Conservation (phyloP, 2,329 filamentous ascomycete genomes). For the Pseudocercospora musae region DNA sequence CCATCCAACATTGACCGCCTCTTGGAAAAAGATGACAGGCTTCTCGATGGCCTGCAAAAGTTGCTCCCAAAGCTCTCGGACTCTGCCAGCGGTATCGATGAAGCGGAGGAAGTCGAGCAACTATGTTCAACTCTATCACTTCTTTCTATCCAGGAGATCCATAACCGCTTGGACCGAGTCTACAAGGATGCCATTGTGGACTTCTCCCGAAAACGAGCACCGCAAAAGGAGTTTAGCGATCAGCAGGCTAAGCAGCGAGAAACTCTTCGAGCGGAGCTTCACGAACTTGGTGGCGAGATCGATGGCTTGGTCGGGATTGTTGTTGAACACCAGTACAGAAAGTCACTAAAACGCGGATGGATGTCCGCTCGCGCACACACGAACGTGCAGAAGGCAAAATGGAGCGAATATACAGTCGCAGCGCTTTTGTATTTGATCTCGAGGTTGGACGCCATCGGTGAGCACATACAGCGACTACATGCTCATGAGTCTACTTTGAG, state of each 20-base stretch:
- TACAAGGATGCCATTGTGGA: conserved; percentile 36
- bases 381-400: conserved; percentile 37
- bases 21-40: conserved; percentile 56
- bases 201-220: conserved; percentile 2
- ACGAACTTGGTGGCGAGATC: conserved; percentile 67
- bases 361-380: conserved; percentile 37
- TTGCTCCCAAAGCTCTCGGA: conserved; percentile 59
- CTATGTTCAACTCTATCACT: conserved; percentile 50
- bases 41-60: conserved; percentile 64
- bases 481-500: conserved; percentile 27
- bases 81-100: conserved; percentile 44
- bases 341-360: conserved; percentile 53
- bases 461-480: conserved; percentile 29
- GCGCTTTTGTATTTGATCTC: conserved; percentile 43
- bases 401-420: conserved; percentile 43
- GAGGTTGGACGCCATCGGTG: conserved; percentile 30
- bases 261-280: conserved; percentile 61
- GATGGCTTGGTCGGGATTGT: conserved; percentile 69
- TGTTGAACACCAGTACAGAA: conserved; percentile 63
- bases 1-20: conserved; percentile 52
- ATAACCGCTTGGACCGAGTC: conserved; percentile 49
- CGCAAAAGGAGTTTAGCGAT: conserved; percentile 24
- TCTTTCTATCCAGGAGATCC: conserved; percentile 42
- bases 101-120: conserved; percentile 52
- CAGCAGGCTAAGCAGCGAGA: conserved; percentile 30